These are phyloP conservation scores for Nakazawaea wickerhamii DNA, from an alignment of 805 yeast species.

Conservation along the genomic window DNA sequence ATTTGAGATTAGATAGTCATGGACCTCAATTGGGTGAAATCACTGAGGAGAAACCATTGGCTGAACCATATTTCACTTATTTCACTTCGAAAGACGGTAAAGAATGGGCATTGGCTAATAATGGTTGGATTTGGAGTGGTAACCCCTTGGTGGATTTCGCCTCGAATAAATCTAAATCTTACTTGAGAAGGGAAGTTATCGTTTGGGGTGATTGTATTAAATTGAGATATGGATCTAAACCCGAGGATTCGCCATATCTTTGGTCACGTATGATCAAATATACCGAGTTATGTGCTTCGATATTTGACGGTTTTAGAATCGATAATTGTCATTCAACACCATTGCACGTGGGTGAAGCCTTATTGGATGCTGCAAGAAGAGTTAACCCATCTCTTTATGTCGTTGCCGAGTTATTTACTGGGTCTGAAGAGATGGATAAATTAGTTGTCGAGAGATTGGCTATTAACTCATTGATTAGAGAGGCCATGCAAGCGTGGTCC, in stretches of 20 bases:
- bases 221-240: slow-evolving; percentile 72
- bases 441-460: slow-evolving; percentile 88
- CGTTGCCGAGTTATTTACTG: slow-evolving; percentile 91
- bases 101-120: slow-evolving; percentile 76
- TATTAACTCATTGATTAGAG: slow-evolving; percentile 83
- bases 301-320: slow-evolving; percentile 84
- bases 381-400: slow-evolving; percentile 84
- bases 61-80: slow-evolving; percentile 86
- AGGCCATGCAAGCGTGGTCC: slow-evolving; percentile 95
- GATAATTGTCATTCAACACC: slow-evolving; percentile 98
- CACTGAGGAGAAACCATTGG: slow-evolving; percentile 51
- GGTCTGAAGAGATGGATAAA: slow-evolving; percentile 87
- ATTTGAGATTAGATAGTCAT: slow-evolving; percentile 65
- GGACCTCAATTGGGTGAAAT: slow-evolving; percentile 80
- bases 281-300: slow-evolving; percentile 60
- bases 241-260: slow-evolving; percentile 79
- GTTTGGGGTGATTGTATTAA: slow-evolving; percentile 98
- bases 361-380: slow-evolving; percentile 81
- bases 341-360: slow-evolving; percentile 83
- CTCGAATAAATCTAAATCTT: slow-evolving; percentile 68
- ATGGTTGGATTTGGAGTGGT: slow-evolving; percentile 99
- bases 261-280: slow-evolving; percentile 88
- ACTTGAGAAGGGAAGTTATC: slow-evolving; percentile 85
- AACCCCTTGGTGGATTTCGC: slow-evolving; percentile 94
- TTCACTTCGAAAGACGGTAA: slow-evolving; percentile 48